Evolutionary conservation across 108 stramenopile species (phyloP).

Genomic region (Schizochytrium sp.): DNA sequence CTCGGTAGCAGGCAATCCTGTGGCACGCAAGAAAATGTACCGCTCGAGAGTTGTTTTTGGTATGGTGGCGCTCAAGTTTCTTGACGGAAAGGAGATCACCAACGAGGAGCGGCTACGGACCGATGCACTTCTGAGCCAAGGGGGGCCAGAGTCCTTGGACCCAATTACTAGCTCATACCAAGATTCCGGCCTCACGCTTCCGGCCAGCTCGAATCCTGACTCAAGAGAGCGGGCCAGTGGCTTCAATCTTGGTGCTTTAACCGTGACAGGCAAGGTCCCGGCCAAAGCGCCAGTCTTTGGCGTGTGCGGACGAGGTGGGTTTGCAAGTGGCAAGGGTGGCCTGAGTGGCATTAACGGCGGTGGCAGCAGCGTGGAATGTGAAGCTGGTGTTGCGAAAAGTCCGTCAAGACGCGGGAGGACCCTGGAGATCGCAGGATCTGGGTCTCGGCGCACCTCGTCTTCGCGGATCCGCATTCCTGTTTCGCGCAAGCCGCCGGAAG

Average conservation of each 20-base stretch:
- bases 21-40: slow-evolving; percentile 23
- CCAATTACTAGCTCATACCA: background rate
- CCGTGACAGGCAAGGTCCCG: background rate
- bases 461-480: background rate
- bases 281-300: background rate
- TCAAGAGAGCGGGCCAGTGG: background rate
- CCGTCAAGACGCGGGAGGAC: background rate
- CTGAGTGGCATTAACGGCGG: too few species aligned
- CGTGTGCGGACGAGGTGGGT: background rate
- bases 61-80: background rate
- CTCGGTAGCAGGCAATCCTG: slow-evolving; percentile 15
- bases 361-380: too few species aligned
- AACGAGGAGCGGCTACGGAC: slow-evolving; percentile 18
- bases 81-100: slow-evolving; percentile 18
- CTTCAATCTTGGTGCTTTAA: background rate
- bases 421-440: background rate
- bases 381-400: background rate
- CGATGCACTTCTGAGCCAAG: background rate
- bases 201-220: background rate
- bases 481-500: background rate
- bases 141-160: background rate
- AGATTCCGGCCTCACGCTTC: background rate
- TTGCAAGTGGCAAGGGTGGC: too few species aligned
- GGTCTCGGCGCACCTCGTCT: background rate
- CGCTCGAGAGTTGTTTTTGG: background rate